Conservation (phyloP, 2,329 filamentous ascomycete genomes). For the Paraconiothyrium sp. region DNA sequence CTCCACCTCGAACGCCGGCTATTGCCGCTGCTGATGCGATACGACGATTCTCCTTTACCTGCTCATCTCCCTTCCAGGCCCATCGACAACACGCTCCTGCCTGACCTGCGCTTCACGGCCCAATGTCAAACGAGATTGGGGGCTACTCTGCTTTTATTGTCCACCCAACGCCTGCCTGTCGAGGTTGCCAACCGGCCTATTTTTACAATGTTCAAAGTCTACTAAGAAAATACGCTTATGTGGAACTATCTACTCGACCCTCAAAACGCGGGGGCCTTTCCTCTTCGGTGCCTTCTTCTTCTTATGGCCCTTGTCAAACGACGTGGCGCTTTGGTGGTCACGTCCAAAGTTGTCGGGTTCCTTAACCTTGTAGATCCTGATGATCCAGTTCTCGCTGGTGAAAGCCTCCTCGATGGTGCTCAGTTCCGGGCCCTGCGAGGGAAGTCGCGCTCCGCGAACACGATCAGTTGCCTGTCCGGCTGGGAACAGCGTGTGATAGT, state of each 20-base stretch:
- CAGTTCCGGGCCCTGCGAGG: constrained; percentile 84
- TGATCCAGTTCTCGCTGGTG: constrained; percentile 99
- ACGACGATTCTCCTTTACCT: constrained; percentile 2
- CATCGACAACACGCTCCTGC: background rate
- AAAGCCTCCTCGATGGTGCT: constrained; percentile 95
- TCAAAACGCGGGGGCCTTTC: constrained; percentile 74
- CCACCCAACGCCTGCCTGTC: constrained; percentile 38
- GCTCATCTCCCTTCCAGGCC: background rate
- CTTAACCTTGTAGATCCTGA: constrained; percentile 99
- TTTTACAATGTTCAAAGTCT: constrained; percentile 43
- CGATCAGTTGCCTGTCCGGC: constrained; percentile 89
- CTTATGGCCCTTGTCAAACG: constrained; percentile 83
- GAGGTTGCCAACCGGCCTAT: constrained; percentile 17
- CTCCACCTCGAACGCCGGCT: background rate
- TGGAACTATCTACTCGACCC: constrained; percentile 70
- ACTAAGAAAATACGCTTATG: constrained; percentile 21
- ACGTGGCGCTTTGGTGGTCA: constrained; percentile 75
- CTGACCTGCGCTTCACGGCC: constrained; percentile 12
- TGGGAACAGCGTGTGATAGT: constrained; percentile 92
- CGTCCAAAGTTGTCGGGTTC: constrained; percentile 95
- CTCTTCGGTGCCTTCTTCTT: constrained; percentile 81
- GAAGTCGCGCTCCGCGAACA: constrained; percentile 82
- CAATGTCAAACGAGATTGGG: constrained; percentile 6
- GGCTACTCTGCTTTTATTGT: constrained; percentile 35
- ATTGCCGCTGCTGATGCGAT: background rate